Percentiles rank a stretch among this genome's conserved stretches.
phyloP scores from a whole-genome alignment of 768 basidiomycete species.

The Tricholoma matsutake region DNA sequence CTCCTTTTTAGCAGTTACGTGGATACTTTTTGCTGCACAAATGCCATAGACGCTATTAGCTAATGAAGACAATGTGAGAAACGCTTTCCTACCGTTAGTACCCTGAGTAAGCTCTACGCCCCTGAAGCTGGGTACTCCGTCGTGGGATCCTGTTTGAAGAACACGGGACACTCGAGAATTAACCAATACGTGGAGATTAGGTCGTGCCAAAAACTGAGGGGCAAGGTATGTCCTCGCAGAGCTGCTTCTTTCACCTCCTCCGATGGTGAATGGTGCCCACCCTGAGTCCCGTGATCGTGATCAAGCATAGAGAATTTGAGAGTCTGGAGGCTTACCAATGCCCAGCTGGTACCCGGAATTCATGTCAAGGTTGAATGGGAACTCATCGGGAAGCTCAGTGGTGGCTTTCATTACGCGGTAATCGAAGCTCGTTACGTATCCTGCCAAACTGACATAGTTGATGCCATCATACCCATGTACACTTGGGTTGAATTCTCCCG shows the following conservation, averaged over 20 bases:
- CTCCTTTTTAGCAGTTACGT: slow-evolving; percentile 27
- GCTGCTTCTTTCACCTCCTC: slow-evolving; percentile 15
- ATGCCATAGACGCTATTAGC: neutral
- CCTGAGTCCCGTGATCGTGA: slow-evolving; percentile 15
- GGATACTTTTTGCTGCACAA: slow-evolving; percentile 6
- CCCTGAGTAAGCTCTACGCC: neutral
- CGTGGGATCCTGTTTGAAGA: slow-evolving; percentile 7
- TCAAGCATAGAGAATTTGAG: slow-evolving; percentile 9
- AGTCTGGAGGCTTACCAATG: slow-evolving; percentile 27
- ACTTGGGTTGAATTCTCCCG: slow-evolving; percentile 29
- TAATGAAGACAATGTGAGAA: neutral
- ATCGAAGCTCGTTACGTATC: slow-evolving; percentile 25
- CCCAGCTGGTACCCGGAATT: slow-evolving; percentile 42
- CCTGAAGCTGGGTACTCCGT: neutral
- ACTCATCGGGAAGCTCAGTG: slow-evolving; percentile 31
- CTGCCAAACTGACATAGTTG: slow-evolving; percentile 24
- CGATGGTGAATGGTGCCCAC: slow-evolving; percentile 13
- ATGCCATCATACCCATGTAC: slow-evolving; percentile 28
- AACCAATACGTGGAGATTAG: slow-evolving; percentile 26
- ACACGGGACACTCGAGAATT: slow-evolving; percentile 23
- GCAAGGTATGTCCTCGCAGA: slow-evolving; percentile 19
- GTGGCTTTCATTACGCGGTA: slow-evolving; percentile 31
- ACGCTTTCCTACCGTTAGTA: neutral
- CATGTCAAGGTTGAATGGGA: slow-evolving; percentile 39
- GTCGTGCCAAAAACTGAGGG: slow-evolving; percentile 18